Evolutionary conservation across 345 rosid genomes (phyloP), one percentile per base, ranked within the genome.

Genomic region (Capsella bursapastoris): DNA sequence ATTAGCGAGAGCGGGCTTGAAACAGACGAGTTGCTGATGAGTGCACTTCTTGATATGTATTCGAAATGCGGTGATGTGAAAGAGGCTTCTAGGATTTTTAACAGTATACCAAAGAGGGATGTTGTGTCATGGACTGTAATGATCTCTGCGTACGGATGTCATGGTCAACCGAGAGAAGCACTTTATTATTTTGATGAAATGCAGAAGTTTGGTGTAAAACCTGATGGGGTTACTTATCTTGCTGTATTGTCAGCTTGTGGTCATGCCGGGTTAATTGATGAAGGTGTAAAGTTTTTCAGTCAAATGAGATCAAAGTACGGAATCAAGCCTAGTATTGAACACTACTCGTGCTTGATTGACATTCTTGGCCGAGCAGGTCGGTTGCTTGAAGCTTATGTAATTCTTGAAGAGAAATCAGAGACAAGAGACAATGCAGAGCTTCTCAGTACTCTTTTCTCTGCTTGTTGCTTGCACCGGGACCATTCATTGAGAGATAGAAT

Each of bases 61-160:
- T 88, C 93, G 22, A 91, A 91, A 82, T 89, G 97, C 35, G 95
- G 97, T n/a, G 87, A 90, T 16, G 82, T 89, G 13, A 83, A 86
- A 72, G 84, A 85, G 57, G 95, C 93, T 12, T 53, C 64, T 11
- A 34, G 27, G 37, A 81, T 87, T 45, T 91, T 89, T 47, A 11
- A 56, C 48, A 71, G 67, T 67, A 70, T 86, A 57, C 86, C 87
- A 3, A 74, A 74, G 67, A 86, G 67, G 72, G 93, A 91, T 83
- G 79, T 82, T 16, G 81, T 87, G 41, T 87, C 88, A 8, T 86
- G 95, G 92, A 91, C 95, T 34, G 83, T 87, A 31, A 89, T 89
- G 90, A 87, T 89, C 66, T 70, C 84, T 78, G 97, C 93, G 29
- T 86, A 82, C 37, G 97, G 93, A 38, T 86, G 86, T 73, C 86